Percentiles rank a stretch among this genome's conserved stretches.
phyloP scores from a whole-genome alignment of 1,139 yeast species.

The Meyerozyma sp. region DNA sequence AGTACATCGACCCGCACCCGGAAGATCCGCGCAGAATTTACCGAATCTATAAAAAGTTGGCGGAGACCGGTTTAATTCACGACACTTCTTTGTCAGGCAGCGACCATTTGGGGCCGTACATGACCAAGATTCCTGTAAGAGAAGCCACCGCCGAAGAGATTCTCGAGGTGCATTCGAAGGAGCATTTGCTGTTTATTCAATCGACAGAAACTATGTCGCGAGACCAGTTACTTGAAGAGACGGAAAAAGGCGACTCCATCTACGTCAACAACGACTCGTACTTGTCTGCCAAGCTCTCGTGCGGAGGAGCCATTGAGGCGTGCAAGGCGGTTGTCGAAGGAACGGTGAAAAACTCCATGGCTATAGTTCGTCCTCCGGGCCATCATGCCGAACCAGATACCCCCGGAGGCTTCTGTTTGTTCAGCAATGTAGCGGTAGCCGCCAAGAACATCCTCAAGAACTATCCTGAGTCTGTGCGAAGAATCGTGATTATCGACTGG shows the following conservation, averaged over 20 bases:
- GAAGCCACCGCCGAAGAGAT: constrained; percentile 89
- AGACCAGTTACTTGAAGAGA: constrained; percentile 72
- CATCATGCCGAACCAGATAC: constrained; percentile 98
- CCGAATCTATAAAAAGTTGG: constrained; percentile 85
- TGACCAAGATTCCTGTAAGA: constrained; percentile 85
- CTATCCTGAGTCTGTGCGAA: constrained; percentile 85
- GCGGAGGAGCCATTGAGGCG: constrained; percentile 97
- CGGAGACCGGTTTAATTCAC: constrained; percentile 85
- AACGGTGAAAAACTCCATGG: constrained; percentile 82
- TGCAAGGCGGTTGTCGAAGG: constrained; percentile 95
- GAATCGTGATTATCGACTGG: constrained; percentile 89
- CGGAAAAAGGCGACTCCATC: constrained; percentile 91
- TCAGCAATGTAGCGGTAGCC: constrained; percentile 96
- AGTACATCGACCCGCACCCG: constrained; percentile 97
- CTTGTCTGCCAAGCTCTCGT: constrained; percentile 82
- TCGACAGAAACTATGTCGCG: constrained; percentile 76
- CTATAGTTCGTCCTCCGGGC: constrained; percentile 97
- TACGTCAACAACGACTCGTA: constrained; percentile 90
- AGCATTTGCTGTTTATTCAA: constrained; percentile 71
- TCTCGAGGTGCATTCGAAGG: constrained; percentile 75
- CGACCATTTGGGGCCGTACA: constrained; percentile 79
- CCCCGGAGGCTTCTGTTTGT: constrained; percentile 95
- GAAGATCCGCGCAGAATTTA: constrained; percentile 97
- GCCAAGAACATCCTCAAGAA: constrained; percentile 77
- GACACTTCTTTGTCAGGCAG: constrained; percentile 80